phyloP scores from a whole-genome alignment of 495 filamentous ascomycete genomes.

The Glonium stellatum region DNA sequence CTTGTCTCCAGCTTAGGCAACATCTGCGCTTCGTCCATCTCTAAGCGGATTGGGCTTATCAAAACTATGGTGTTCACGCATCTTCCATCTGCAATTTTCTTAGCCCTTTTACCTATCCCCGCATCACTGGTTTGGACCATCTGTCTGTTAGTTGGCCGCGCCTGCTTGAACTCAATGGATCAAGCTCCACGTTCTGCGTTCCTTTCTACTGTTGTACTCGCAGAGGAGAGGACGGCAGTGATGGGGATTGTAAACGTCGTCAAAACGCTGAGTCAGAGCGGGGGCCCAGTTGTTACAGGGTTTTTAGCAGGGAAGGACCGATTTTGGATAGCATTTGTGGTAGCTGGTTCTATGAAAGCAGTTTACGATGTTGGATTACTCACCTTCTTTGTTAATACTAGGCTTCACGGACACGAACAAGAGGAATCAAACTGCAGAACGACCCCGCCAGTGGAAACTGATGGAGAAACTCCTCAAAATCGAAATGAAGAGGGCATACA shows the following conservation, averaged over 20 bases:
- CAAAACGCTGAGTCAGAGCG: constrained; percentile 24
- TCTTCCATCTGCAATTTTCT: constrained; percentile 65
- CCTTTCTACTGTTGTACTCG: constrained; percentile 21
- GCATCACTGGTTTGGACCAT: constrained; percentile 52
- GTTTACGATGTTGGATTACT: constrained; percentile 25
- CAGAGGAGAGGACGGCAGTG: constrained; percentile 28
- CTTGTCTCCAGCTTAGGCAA: constrained; percentile 62
- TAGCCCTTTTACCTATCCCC: constrained; percentile 62
- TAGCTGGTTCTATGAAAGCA: constrained; percentile 25
- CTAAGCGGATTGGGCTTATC: constrained; percentile 70
- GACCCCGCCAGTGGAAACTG: too few relatives aligned
- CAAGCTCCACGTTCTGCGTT: constrained; percentile 66
- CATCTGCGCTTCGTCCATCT: constrained; percentile 66
- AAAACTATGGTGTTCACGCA: constrained; percentile 88
- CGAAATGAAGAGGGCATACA: too few relatives aligned
- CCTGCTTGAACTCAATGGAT: constrained; percentile 71
- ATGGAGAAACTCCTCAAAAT: too few relatives aligned
- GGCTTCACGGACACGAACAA: constrained; percentile 27
- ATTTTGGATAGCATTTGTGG: constrained; percentile 26
- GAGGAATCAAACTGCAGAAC: neutral
- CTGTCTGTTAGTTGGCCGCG: constrained; percentile 54
- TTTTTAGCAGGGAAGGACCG: constrained; percentile 14
- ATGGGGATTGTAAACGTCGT: constrained; percentile 31
- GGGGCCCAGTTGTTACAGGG: constrained; percentile 22
- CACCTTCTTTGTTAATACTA: constrained; percentile 14